Evolutionary conservation across 768 basidiomycete genomes (phyloP), one percentile per base, ranked within the genome.

Genomic region (Pholiota molesta): DNA sequence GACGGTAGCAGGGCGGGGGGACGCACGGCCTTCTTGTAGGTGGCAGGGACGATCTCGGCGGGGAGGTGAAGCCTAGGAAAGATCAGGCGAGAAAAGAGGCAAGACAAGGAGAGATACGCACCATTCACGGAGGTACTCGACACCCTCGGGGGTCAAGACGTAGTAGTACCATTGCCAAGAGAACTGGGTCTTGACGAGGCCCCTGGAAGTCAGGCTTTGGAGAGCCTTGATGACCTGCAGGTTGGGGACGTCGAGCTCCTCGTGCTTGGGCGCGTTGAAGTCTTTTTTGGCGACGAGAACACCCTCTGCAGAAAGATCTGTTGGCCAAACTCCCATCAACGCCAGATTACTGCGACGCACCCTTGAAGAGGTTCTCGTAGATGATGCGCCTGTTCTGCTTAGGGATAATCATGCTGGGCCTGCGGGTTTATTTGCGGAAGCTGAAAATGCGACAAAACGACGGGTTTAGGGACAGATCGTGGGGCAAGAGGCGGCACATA

Each of bases 161-260:
- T 99, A 99, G 82, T 99, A 99, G 81, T 97, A 99, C 85, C 88
- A 97, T 74, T 98, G 95, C 97, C 97, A 99, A 53, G 92, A 95
- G 85, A 99, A 99, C 75, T 95, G 97, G 69, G 97, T 99, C 88
- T 98, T 98, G 82, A 99, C 95, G 77, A 83, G 88, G 60, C 97
- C 96, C 74, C 77, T 83, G 45, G 86, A 88, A 66, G 83, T 88
- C 68, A 89, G 76, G 76, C 86, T 87, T 69, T 88, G 87, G 73
- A 87, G 78, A 54, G 86, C 86, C 78, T 88, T 89, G 78, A 89
- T 88, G 64, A 88, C 87, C 66, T 89, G 78, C 57, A 88, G 84
- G 69, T 89, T 88, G 57, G 86, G 86, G 52, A 88, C 86, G 55
- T 88, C 86, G 63, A 89, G 82, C 62, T 98, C 95, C 74, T 96